These are phyloP conservation scores for Vitis hybrid DNA, from an alignment of 177 flowering plant genomes.

Conservation along the genomic window DNA sequence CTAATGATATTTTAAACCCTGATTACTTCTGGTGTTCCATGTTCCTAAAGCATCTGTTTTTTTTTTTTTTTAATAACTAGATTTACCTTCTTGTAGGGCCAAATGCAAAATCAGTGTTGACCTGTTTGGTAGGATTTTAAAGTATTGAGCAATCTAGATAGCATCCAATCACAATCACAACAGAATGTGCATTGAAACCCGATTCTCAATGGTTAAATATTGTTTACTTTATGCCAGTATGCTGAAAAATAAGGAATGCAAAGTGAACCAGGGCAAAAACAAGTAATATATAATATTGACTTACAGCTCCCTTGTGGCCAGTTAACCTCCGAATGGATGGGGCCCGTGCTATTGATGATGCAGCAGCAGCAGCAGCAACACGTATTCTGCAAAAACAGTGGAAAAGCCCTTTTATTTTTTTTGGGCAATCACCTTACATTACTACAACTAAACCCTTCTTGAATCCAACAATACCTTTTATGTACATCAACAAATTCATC, in stretches of 20 bases:
- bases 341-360: constrained; percentile 86
- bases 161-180: background rate
- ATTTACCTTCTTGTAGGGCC: too few relatives aligned
- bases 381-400: constrained; percentile 65
- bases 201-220: background rate
- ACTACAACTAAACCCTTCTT: background rate
- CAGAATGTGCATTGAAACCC: background rate
- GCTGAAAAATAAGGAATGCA: background rate
- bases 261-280: background rate
- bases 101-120: too few relatives aligned
- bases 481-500: constrained; percentile 98
- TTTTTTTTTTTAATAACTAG: too few relatives aligned
- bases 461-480: constrained; percentile 55
- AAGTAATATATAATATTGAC: constrained; percentile 20
- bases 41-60: too few relatives aligned
- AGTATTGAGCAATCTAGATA: background rate
- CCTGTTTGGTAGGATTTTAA: too few relatives aligned
- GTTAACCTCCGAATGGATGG: constrained; percentile 82
- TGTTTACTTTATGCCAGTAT: background rate
- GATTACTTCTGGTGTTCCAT: too few relatives aligned
- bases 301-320: constrained; percentile 55
- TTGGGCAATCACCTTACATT: background rate
- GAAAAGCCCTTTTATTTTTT: background rate
- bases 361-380: constrained; percentile 98
- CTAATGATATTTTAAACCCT: too few relatives aligned